These are phyloP conservation scores for Oenanthe javanica DNA, from an alignment of 140 eudicot genomes.

Conservation along the genomic window DNA sequence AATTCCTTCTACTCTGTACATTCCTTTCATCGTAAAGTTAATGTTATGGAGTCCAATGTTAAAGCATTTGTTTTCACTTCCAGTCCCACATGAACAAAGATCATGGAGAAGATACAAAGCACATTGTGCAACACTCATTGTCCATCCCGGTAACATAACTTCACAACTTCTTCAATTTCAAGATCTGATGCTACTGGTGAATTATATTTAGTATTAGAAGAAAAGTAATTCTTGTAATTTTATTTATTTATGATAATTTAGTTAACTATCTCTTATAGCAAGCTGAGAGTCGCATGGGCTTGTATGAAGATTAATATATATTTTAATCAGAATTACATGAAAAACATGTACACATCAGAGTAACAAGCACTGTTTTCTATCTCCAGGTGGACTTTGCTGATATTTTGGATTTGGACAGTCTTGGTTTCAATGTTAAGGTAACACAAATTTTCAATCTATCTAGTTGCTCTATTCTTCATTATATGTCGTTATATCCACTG, in stretches of 20 bases:
- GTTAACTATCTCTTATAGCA: not conserved
- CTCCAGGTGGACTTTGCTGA: conserved; percentile 85
- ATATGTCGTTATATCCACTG: not conserved
- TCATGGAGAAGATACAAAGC: conserved; percentile 81
- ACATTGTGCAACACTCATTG: conserved; percentile 76
- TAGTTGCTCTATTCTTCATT: not conserved
- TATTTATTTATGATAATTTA: not conserved
- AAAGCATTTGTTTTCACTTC: not conserved
- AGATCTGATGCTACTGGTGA: conserved; percentile 1
- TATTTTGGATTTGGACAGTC: conserved; percentile 81
- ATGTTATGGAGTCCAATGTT: not conserved
- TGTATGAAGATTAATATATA: not conserved
- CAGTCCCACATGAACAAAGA: conserved; percentile 99
- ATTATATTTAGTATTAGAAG: not conserved
- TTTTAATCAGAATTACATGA: not conserved
- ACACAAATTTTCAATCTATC: not conserved
- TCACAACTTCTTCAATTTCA: not conserved
- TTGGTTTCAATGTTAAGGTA: conserved; percentile 95
- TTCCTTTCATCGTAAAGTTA: conserved; percentile 3
- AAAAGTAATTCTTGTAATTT: not conserved
- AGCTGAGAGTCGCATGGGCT: not conserved
- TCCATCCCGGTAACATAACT: conserved; percentile 69
- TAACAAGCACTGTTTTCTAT: not conserved
- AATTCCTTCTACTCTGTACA: conserved; percentile 8
- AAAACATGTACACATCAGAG: not conserved